Evolutionary conservation across 768 basidiomycete species (phyloP).

Genomic region (Kwoniella bestiolae): DNA sequence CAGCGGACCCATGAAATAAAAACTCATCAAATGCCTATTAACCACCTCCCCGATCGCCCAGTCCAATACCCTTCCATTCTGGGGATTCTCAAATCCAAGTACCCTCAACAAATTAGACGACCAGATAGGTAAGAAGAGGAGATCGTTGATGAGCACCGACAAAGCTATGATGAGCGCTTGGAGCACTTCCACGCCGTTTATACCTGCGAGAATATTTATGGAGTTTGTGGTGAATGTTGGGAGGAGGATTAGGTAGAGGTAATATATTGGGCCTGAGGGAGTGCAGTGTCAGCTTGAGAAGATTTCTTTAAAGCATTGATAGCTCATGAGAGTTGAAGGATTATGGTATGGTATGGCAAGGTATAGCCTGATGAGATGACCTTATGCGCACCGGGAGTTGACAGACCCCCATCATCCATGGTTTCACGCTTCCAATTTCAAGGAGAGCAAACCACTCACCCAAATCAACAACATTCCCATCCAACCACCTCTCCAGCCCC

Average conservation of each 20-base stretch:
- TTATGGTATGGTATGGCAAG: too few relatives aligned
- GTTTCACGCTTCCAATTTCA: too few relatives aligned
- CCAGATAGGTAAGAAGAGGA: constrained; percentile 82
- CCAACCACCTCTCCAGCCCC: constrained; percentile 57
- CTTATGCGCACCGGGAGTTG: too few relatives aligned
- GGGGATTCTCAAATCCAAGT: constrained; percentile 39
- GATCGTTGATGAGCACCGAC: constrained; percentile 87
- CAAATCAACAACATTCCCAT: constrained; percentile 81
- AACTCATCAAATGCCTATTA: constrained; percentile 88
- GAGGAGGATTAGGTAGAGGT: constrained; percentile 91
- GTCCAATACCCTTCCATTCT: constrained; percentile 44
- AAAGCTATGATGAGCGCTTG: constrained; percentile 91
- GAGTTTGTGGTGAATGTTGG: constrained; percentile 97
- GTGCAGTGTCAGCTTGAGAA: background rate
- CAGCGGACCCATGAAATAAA: constrained; percentile 96
- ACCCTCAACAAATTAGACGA: constrained; percentile 32
- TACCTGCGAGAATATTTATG: constrained; percentile 97
- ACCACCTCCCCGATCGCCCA: constrained; percentile 69
- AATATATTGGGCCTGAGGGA: constrained; percentile 82
- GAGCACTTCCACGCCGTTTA: constrained; percentile 93
- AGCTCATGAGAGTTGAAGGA: background rate
- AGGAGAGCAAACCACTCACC: constrained; percentile 62
- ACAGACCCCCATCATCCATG: too few relatives aligned
- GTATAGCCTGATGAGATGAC: too few relatives aligned
- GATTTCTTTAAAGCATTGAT: background rate